phyloP scores from a whole-genome alignment of 2,329 filamentous ascomycete species.

The Pochonia chlamydosporia region DNA sequence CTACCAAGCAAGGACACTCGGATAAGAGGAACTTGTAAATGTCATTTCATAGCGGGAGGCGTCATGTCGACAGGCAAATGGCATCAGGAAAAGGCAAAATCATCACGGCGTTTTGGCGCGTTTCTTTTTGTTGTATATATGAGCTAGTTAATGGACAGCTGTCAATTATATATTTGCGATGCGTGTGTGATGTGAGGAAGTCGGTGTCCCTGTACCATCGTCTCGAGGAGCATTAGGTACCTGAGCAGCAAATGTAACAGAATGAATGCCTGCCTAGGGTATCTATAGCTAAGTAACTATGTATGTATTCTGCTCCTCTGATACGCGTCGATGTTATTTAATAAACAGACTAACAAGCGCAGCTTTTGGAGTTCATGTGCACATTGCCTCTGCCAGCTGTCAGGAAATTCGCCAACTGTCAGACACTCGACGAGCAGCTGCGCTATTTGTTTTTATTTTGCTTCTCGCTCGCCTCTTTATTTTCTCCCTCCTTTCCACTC shows the following conservation, averaged over 20 bases:
- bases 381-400: not conserved
- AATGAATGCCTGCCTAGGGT: no score
- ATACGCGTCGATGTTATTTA: not conserved
- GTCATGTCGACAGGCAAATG: not conserved
- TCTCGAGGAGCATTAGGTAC: no score
- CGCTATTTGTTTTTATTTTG: not conserved
- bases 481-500: not conserved
- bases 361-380: not conserved
- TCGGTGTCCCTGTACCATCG: no score
- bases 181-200: no score
- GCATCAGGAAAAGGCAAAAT: not conserved
- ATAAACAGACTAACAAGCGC: not conserved
- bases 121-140: not conserved
- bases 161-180: no score
- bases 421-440: not conserved
- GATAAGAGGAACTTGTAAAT: not conserved
- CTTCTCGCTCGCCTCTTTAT: not conserved
- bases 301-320: no score
- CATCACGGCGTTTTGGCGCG: constrained; percentile 2
- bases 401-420: not conserved
- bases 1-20: constrained; percentile 4
- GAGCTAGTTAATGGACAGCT: no score
- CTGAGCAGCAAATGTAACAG: no score
- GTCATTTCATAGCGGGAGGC: not conserved
- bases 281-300: no score